Base-by-base conservation (phyloP, 1,284 basidiomycete species). In the Trametes hirsuta region DNA sequence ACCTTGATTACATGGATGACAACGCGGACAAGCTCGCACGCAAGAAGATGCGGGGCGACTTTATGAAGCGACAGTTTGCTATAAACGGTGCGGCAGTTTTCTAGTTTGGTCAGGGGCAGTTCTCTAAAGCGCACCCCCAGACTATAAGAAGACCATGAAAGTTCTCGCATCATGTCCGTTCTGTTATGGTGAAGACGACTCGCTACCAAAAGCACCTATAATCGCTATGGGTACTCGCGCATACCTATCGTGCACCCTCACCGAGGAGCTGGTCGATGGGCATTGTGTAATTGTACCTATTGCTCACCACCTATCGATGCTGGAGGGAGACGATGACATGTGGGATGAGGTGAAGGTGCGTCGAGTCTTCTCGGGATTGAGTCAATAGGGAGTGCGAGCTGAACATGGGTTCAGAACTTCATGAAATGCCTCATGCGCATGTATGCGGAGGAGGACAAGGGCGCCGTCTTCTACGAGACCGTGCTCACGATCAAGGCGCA, bases 371-470 rank as follows among this genome's bases (percentile, higher is more conserved):
- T 18, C 18, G 18, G 18, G 18, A 1, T 18, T 18, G 18, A n/a
- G n/a, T 21, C 39, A 45, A 44, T 47, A 36, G 11, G 34, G 37
- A 48, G 30, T 8, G 30, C 5, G 2, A 30, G 30, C 53, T 59
- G 36, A 60, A 47, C 45, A 54, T 11, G 48, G 21, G 10, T 18
- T 2, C 62, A 97, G 94, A 99, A 99, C 73, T 99, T 98, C 72
- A 98, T 98, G 95, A 99, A 99, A 77, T 97, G 94, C 68, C 79
- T 99, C 15, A 97, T 98, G 87, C 87, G 87, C 58, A 95, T 97
- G 92, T 95, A 89, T 67, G 89, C 93, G 0, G 89, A 93, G 66
- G 86, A 94, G 62, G 91, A 95, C 73, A 88, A 93, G 69, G 94
- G 94, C 0, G 91, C 96, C 24, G 77, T 98, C 18, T 98, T 99